Evolutionary conservation across 805 yeast genomes (phyloP).

Genomic region (Kodamaea leandrae): DNA sequence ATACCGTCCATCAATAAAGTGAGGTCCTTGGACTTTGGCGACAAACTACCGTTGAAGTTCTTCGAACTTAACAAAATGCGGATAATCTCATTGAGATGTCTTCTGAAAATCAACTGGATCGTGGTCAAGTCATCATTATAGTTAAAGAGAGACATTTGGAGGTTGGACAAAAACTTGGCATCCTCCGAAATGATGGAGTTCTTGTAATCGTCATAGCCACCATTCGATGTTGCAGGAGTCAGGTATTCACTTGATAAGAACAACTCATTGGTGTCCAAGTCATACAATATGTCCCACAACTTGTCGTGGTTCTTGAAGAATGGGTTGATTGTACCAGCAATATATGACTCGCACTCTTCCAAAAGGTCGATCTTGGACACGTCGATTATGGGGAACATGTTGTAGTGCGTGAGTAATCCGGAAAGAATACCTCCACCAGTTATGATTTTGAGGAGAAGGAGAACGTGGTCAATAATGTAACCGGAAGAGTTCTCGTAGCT

Average conservation of each 20-base stretch:
- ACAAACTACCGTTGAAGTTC: constrained; percentile 28
- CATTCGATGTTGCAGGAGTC: background rate
- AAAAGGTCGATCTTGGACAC: constrained; percentile 54
- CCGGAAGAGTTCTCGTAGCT: constrained; percentile 41
- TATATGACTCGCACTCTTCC: constrained; percentile 38
- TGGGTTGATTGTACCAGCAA: constrained; percentile 70
- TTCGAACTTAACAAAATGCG: constrained; percentile 38
- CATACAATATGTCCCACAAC: constrained; percentile 61
- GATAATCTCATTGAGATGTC: constrained; percentile 44
- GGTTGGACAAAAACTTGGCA: constrained; percentile 41
- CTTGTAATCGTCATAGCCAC: constrained; percentile 16
- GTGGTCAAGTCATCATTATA: constrained; percentile 48
- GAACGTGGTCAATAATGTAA: constrained; percentile 39
- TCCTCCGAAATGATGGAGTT: constrained; percentile 44
- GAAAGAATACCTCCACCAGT: constrained; percentile 43
- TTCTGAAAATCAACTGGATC: constrained; percentile 39
- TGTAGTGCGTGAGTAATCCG: constrained; percentile 35
- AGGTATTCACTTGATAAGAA: constrained; percentile 23
- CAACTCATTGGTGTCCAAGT: constrained; percentile 52
- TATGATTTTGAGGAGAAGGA: constrained; percentile 42
- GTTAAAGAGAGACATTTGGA: constrained; percentile 41
- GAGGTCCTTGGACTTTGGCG: constrained; percentile 17
- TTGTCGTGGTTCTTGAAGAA: constrained; percentile 53
- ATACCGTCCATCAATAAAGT: constrained; percentile 39
- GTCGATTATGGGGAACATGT: constrained; percentile 60